These are phyloP conservation scores for Bruguiera sexangula DNA, from an alignment of 345 rosid genomes.

Conservation along the genomic window DNA sequence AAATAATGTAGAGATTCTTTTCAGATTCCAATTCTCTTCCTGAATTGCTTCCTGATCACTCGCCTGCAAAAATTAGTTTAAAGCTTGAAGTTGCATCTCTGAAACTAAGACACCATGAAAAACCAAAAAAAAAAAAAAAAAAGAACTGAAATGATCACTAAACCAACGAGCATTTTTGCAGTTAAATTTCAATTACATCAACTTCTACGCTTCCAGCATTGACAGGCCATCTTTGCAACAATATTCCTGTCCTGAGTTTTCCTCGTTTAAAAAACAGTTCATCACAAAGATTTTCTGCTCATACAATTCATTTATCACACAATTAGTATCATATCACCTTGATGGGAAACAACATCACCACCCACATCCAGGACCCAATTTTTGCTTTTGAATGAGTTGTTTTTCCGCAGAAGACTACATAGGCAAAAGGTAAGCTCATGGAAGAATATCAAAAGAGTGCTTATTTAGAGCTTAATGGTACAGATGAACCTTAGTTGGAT, in stretches of 20 bases:
- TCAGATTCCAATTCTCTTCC: slow-evolving; percentile 49
- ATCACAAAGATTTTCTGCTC: no score
- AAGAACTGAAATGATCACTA: neutral
- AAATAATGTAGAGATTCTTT: slow-evolving; percentile 37
- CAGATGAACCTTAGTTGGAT: slow-evolving; percentile 51
- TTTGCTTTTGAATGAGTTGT: slow-evolving; percentile 87
- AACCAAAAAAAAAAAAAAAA: slow-evolving; percentile 3
- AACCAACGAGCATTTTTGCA: slow-evolving; percentile 57
- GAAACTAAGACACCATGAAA: neutral
- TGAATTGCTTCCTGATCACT: slow-evolving; percentile 81
- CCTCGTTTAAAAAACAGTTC: no score
- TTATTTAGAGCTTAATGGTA: neutral
- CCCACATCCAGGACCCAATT: slow-evolving; percentile 73
- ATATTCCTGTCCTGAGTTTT: no score
- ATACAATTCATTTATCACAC: neutral
- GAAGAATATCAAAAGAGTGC: slow-evolving; percentile 9
- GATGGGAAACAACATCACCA: slow-evolving; percentile 57
- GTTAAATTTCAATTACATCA: slow-evolving; percentile 38
- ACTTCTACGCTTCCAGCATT: no score
- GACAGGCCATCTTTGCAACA: no score
- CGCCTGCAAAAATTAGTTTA: slow-evolving; percentile 28
- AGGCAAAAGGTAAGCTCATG: slow-evolving; percentile 13
- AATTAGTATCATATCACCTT: slow-evolving; percentile 48
- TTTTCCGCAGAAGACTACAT: slow-evolving; percentile 59
- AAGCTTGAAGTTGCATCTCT: neutral